Base-by-base conservation (phyloP, 2,329 filamentous ascomycete species). In the Phoma sp. region DNA sequence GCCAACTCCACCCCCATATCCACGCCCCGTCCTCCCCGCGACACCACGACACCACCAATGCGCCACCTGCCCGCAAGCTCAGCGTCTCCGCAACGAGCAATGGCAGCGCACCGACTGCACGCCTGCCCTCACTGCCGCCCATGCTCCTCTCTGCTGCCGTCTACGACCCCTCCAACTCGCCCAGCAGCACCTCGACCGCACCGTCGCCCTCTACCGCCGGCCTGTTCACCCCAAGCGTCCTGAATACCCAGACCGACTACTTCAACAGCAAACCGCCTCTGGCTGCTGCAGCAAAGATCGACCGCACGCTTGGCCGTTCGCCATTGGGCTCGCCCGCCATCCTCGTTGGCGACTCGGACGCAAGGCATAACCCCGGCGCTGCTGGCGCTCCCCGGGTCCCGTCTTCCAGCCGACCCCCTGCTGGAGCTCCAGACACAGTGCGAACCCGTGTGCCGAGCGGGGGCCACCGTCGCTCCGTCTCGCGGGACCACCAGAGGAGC, bases 61-160 rank as follows among this genome's bases (percentile, higher is more conserved):
- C 73, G 13, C 76, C 77, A n/a, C 77, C 77, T 30, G 70, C 70
- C 40, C 70, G 74, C 52, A 71, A 75, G 46, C 70, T 75, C 53
- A 73, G 71, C 64, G 68, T 73, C 58, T 73, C 65, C 66, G 72
- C 71, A 65, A 67, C 74, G 72, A 73, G 72, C 60, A 36, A 11
- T 18, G 30, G 4, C 41, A 65, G 72, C 46, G 61, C 65, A 25
- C 64, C 41, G 40, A 45, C 64, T 36, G 29, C 45, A 39, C 23
- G 35, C 67, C 69, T 69, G 29, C 59, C 65, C 43, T 64, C 67
- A 14, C 58, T 72, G 44, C 66, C 69, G 30, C 66, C 62, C 24
- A 41, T 62, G 10, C 59, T 72, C 27, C 66, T 76, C 8, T 68
- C 72, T 30, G 57, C 73, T 14, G 72, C 71, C 47, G 71, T 72